phyloP scores from a whole-genome alignment of 192 early-diverging fungal species.

The Chytriomyces hyalinus region DNA sequence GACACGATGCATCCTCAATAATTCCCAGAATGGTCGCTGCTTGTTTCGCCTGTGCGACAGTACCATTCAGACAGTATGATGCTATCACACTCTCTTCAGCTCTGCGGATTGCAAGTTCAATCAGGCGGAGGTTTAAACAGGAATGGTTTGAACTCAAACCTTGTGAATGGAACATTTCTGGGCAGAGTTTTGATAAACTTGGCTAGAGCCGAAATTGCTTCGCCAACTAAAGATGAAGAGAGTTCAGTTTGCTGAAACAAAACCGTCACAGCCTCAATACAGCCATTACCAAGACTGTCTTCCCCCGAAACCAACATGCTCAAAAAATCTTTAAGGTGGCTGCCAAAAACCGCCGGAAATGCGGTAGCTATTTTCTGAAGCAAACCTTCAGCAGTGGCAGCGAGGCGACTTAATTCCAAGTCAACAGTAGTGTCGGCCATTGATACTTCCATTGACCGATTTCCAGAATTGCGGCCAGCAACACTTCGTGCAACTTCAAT shows the following conservation, averaged over 20 bases:
- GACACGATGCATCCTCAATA: slow-evolving; percentile 35
- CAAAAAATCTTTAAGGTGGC: slow-evolving; percentile 59
- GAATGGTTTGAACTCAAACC: slow-evolving; percentile 34
- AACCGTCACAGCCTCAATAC: neutral
- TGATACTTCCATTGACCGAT: slow-evolving; percentile 27
- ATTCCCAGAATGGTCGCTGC: slow-evolving; percentile 75
- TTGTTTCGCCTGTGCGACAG: slow-evolving; percentile 68
- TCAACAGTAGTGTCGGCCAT: slow-evolving; percentile 28
- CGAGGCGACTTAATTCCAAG: slow-evolving; percentile 22
- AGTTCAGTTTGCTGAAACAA: neutral
- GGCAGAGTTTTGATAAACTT: slow-evolving; percentile 74
- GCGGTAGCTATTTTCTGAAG: slow-evolving; percentile 57
- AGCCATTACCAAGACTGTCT: slow-evolving; percentile 45
- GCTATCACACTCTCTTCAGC: slow-evolving; percentile 52
- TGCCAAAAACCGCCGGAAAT: slow-evolving; percentile 67
- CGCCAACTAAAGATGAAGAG: slow-evolving; percentile 36
- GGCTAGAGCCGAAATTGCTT: slow-evolving; percentile 69
- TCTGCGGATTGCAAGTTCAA: slow-evolving; percentile 18
- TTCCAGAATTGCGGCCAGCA: neutral
- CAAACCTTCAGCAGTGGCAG: slow-evolving; percentile 54
- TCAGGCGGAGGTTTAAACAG: slow-evolving; percentile 18
- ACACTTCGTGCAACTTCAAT: slow-evolving; percentile 47
- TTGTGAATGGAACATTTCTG: slow-evolving; percentile 51
- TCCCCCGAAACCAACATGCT: slow-evolving; percentile 49
- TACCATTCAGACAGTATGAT: slow-evolving; percentile 60